Evolutionary conservation across 441 rosid genomes (phyloP).

Genomic region (Brassica hybrid): DNA sequence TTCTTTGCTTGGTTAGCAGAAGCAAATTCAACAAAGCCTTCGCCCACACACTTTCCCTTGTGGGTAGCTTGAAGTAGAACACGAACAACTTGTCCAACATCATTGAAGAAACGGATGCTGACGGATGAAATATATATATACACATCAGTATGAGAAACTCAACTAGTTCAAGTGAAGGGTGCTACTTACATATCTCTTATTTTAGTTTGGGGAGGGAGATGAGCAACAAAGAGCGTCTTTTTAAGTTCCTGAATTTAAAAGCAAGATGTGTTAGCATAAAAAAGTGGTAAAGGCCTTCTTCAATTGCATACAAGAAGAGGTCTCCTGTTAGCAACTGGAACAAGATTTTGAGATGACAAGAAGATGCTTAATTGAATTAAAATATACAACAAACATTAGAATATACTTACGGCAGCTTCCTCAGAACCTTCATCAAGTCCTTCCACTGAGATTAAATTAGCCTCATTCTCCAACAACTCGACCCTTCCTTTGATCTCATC

Average conservation of each 20-base stretch:
- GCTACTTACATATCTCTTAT: constrained; percentile 12
- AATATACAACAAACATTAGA: not conserved
- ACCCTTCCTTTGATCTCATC: not conserved
- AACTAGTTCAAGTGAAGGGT: not conserved
- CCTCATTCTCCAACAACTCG: not conserved
- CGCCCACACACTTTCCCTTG: not conserved
- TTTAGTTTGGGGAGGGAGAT: not conserved
- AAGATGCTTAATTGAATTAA: not conserved
- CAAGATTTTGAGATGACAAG: not conserved
- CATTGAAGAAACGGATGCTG: constrained; percentile 4
- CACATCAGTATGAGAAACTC: not conserved
- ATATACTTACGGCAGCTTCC: not conserved
- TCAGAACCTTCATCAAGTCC: not conserved
- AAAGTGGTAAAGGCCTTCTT: not conserved
- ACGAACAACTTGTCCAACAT: constrained; percentile 12
- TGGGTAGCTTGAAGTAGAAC: not conserved
- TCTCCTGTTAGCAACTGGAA: not conserved
- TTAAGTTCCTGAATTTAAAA: not conserved
- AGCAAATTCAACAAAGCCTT: not conserved
- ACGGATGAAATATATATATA: not conserved
- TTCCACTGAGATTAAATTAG: not conserved
- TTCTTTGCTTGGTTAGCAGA: not conserved
- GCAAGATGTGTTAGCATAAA: not conserved
- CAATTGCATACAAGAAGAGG: not conserved
- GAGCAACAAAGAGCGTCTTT: not conserved